These are phyloP conservation scores for Leucocoprinus sp. DNA, from an alignment of 768 basidiomycete species.

Conservation along the genomic window DNA sequence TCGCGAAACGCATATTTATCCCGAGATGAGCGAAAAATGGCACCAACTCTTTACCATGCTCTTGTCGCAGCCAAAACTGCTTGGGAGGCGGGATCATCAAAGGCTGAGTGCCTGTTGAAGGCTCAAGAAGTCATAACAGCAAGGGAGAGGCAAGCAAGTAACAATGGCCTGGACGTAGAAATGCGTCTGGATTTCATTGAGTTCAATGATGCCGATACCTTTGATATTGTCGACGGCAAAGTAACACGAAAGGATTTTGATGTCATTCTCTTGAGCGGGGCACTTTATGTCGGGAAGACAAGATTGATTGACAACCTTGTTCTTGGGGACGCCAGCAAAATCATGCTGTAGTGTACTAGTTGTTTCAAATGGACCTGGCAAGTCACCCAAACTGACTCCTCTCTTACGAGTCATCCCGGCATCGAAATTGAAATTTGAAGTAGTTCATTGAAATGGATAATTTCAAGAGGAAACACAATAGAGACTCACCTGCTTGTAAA, in stretches of 20 bases:
- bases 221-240: constrained; percentile 46
- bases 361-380: too few relatives aligned
- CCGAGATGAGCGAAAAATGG: constrained; percentile 49
- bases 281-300: constrained; percentile 78
- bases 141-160: constrained; percentile 21
- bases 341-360: constrained; percentile 22
- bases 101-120: constrained; percentile 36
- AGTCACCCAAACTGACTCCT: too few relatives aligned
- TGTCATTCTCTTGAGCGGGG: constrained; percentile 73
- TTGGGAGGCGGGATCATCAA: constrained; percentile 48
- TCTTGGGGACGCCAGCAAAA: constrained; percentile 41
- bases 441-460: too few relatives aligned
- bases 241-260: constrained; percentile 21
- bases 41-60: constrained; percentile 64
- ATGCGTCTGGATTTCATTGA: constrained; percentile 79
- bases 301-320: constrained; percentile 91
- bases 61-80: constrained; percentile 46
- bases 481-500: too few relatives aligned
- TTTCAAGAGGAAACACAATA: too few relatives aligned
- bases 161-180: constrained; percentile 33
- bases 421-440: too few relatives aligned
- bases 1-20: constrained; percentile 86
- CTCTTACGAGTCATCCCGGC: too few relatives aligned
- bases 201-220: constrained; percentile 75
- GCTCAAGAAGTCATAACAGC: constrained; percentile 36